These are phyloP conservation scores for Puccinia brachypodii DNA, from an alignment of 1,284 basidiomycete species.

Conservation along the genomic window DNA sequence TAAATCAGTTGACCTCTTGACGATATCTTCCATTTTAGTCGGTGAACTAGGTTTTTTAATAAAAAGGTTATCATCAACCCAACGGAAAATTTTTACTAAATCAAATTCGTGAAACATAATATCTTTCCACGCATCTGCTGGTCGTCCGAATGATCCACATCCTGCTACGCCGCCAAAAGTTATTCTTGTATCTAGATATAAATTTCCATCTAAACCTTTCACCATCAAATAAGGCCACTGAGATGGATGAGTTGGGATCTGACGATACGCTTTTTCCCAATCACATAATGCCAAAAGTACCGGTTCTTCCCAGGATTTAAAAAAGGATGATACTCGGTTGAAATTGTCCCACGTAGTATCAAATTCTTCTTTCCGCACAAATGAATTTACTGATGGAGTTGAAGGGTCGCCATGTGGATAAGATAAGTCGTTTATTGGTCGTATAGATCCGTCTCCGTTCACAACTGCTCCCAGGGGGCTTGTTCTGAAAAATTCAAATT, in stretches of 20 bases:
- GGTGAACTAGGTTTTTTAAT: background rate
- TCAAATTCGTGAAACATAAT: background rate
- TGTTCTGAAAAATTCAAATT: background rate
- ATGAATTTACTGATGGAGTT: background rate
- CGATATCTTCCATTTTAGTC: background rate
- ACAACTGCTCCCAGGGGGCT: slow-evolving; percentile 12
- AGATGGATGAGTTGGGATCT: too few relatives aligned
- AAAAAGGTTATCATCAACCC: too few relatives aligned
- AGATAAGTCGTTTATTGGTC: background rate
- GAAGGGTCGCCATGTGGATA: background rate
- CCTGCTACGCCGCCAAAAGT: too few relatives aligned
- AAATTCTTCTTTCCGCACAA: background rate
- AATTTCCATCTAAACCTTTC: too few relatives aligned
- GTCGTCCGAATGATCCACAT: background rate
- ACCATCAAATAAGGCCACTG: too few relatives aligned
- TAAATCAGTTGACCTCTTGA: background rate
- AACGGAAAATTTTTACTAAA: background rate
- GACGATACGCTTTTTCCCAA: too few relatives aligned
- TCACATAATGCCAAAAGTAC: background rate
- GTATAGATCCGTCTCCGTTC: background rate
- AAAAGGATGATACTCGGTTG: background rate
- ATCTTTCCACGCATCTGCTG: background rate
- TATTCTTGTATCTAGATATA: too few relatives aligned
- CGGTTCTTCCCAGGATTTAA: too few relatives aligned
- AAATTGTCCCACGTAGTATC: background rate